A percentile compares a stretch with the other conserved stretches of the same genome.
These are phyloP conservation scores for Schizosaccharomyces lindneri DNA, from an alignment of 805 yeast species.

Conservation along the genomic window DNA sequence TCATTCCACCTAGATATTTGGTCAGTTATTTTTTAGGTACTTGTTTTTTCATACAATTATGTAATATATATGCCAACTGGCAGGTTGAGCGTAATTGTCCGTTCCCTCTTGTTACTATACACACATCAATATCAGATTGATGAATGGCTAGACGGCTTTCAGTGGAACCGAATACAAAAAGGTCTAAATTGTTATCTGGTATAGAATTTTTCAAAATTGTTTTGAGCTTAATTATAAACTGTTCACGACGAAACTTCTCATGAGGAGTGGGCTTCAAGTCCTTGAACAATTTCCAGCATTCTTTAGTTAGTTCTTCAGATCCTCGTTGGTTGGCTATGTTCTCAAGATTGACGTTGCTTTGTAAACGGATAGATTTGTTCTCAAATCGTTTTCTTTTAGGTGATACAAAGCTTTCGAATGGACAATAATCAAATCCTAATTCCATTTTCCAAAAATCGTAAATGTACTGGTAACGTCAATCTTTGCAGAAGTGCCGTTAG, in stretches of 20 bases:
- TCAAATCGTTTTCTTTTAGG: neutral
- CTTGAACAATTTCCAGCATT: neutral
- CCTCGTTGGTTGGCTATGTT: neutral
- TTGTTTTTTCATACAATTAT: neutral
- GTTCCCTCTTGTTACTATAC: neutral
- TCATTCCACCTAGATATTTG: constrained; percentile 6
- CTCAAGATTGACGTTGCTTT: neutral
- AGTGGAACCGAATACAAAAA: neutral
- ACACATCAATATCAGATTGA: neutral
- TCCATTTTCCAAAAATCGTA: neutral
- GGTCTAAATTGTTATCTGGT: neutral
- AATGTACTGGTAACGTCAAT: too few species aligned
- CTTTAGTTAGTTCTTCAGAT: neutral
- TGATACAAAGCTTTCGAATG: neutral
- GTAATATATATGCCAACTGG: neutral
- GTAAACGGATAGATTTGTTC: neutral
- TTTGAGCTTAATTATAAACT: neutral
- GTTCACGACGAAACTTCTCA: neutral
- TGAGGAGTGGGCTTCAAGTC: neutral
- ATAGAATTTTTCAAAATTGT: neutral
- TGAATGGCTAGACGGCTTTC: neutral
- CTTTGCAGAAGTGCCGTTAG: too few species aligned
- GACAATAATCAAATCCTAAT: neutral
- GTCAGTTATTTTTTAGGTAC: neutral
- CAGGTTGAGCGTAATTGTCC: neutral